Evolutionary conservation across 106 monocot species (phyloP).

Genomic region (Allium fistulosum): DNA sequence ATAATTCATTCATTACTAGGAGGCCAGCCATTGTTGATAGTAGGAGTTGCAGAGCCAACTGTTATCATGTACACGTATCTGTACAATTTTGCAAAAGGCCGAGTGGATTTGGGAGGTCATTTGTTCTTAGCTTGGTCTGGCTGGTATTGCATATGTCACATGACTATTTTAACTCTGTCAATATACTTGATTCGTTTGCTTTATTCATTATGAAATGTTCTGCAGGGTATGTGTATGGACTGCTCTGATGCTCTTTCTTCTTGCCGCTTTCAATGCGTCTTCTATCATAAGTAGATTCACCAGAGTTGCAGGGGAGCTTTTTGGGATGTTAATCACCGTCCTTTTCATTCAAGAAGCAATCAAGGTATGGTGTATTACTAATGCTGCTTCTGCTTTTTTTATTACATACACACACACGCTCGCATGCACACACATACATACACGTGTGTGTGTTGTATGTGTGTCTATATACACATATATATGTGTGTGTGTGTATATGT

Average conservation of each 20-base stretch:
- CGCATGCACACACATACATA: too few relatives aligned
- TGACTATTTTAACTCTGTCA: neutral
- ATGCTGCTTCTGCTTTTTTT: too few relatives aligned
- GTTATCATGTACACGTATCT: slow-evolving; percentile 90
- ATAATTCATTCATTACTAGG: slow-evolving; percentile 80
- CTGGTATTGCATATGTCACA: slow-evolving; percentile 35
- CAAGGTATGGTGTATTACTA: slow-evolving; percentile 31
- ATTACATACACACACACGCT: too few relatives aligned
- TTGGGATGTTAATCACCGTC: slow-evolving; percentile 93
- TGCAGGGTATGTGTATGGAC: slow-evolving; percentile 98
- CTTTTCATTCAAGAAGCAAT: slow-evolving; percentile 93
- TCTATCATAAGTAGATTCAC: slow-evolving; percentile 79
- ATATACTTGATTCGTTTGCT: neutral
- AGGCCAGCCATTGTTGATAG: slow-evolving; percentile 87
- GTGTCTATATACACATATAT: too few relatives aligned
- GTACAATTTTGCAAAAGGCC: slow-evolving; percentile 71
- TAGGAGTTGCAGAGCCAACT: slow-evolving; percentile 97
- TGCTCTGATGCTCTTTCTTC: slow-evolving; percentile 60
- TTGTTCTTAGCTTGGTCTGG: slow-evolving; percentile 84
- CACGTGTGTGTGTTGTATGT: too few relatives aligned
- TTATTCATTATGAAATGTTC: slow-evolving; percentile 9
- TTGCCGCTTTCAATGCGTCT: slow-evolving; percentile 83
- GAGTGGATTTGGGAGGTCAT: slow-evolving; percentile 36
- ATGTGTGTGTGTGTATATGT: too few relatives aligned
- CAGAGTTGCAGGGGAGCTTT: slow-evolving; percentile 85